A percentile compares a stretch with the other conserved stretches of the same genome.
These are phyloP conservation scores for Pseudotsuga menziesii DNA, from an alignment of 75 land plant species.

Conservation along the genomic window DNA sequence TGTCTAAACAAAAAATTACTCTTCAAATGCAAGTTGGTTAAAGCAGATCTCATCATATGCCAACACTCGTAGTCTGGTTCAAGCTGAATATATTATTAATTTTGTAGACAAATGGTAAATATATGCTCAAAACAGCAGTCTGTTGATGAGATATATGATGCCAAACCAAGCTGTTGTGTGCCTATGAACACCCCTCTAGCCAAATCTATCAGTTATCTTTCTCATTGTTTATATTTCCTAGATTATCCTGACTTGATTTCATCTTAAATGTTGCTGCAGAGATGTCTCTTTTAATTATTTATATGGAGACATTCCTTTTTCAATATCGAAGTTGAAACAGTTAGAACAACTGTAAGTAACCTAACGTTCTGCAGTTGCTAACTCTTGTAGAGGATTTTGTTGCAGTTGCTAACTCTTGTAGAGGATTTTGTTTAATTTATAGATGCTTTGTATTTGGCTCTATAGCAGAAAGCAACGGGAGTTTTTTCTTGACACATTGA, in stretches of 20 bases:
- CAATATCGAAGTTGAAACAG: slow-evolving; percentile 76
- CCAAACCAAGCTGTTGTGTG: no score
- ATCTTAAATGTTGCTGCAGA: slow-evolving; percentile 10
- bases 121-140: slow-evolving; percentile 39
- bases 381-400: neutral
- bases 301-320: slow-evolving; percentile 76
- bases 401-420: neutral
- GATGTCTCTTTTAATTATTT: slow-evolving; percentile 16
- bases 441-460: neutral
- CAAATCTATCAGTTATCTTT: no score
- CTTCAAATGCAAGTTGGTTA: neutral
- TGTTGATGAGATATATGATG: slow-evolving; percentile 27
- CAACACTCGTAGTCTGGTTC: neutral
- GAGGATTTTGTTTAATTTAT: neutral
- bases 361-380: neutral
- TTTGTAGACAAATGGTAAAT: neutral
- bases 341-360: slow-evolving; percentile 58
- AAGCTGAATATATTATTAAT: neutral
- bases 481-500: neutral
- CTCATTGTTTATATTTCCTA: neutral
- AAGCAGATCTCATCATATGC: neutral
- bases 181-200: neutral
- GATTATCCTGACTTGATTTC: neutral
- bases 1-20: neutral
- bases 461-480: neutral